Evolutionary conservation across 257 asterid genomes (phyloP).

Genomic region (Gardenia jasminoides): DNA sequence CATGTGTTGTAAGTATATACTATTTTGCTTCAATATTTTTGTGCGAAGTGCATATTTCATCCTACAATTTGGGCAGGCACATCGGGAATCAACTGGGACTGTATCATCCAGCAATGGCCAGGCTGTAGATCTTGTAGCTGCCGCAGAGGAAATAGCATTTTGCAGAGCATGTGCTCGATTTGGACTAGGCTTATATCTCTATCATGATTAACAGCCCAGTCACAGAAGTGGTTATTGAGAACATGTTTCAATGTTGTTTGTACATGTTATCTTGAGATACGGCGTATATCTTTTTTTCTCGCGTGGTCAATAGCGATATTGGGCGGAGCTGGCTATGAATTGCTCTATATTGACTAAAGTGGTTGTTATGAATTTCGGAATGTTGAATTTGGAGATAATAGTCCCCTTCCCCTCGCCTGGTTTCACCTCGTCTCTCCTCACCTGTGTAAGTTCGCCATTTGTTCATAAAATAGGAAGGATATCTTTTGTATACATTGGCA

Average conservation of each 20-base stretch:
- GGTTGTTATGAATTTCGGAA: neutral
- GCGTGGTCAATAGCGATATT: neutral
- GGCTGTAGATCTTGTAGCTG: slow-evolving; percentile 65
- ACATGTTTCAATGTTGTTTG: slow-evolving; percentile 9
- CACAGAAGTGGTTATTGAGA: slow-evolving; percentile 17
- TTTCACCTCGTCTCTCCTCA: too few species aligned
- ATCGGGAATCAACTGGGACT: slow-evolving; percentile 90
- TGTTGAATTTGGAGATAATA: neutral
- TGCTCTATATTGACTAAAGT: neutral
- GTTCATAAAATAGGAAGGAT: too few species aligned
- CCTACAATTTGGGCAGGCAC: slow-evolving; percentile 55
- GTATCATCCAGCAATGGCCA: slow-evolving; percentile 41
- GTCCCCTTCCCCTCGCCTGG: too few species aligned
- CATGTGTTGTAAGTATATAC: too few species aligned
- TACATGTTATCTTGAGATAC: neutral
- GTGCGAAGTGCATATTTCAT: neutral
- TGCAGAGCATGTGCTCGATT: slow-evolving; percentile 94
- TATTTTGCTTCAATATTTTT: neutral
- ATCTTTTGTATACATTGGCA: too few species aligned
- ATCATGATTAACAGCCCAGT: slow-evolving; percentile 51
- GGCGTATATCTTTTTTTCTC: neutral
- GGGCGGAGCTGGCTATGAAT: too few species aligned
- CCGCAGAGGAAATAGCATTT: slow-evolving; percentile 92
- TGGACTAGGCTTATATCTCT: slow-evolving; percentile 92
- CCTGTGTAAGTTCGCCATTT: too few species aligned